These are phyloP conservation scores for Fallopia convolvulus DNA, from an alignment of 148 eudicot genomes.

Conservation along the genomic window DNA sequence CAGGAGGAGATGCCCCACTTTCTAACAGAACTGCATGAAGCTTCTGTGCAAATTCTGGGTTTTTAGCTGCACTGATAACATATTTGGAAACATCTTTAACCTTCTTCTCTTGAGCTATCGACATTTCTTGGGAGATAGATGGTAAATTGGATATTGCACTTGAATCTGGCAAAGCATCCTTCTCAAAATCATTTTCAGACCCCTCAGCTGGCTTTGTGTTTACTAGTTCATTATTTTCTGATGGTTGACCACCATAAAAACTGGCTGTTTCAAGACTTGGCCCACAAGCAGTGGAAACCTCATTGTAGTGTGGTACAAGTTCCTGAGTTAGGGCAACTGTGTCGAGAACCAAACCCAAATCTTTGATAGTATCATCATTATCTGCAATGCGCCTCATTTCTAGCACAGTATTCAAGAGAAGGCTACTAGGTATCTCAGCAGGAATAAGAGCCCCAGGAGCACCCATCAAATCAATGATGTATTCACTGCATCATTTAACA, in stretches of 20 bases:
- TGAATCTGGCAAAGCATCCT: slow-evolving; percentile 29
- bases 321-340: slow-evolving; percentile 26
- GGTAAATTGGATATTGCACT: slow-evolving; percentile 28
- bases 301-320: slow-evolving; percentile 26
- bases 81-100: slow-evolving; percentile 71
- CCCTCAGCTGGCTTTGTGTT: slow-evolving; percentile 26
- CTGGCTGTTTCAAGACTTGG: slow-evolving; percentile 29
- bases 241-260: slow-evolving; percentile 18
- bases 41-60: slow-evolving; percentile 73
- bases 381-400: slow-evolving; percentile 42
- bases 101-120: slow-evolving; percentile 45
- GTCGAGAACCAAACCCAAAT: slow-evolving; percentile 35
- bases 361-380: slow-evolving; percentile 28
- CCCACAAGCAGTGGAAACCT: slow-evolving; percentile 23
- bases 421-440: slow-evolving; percentile 82
- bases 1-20: slow-evolving; percentile 48
- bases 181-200: slow-evolving; percentile 36
- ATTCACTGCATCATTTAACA: slow-evolving; percentile 61
- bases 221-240: slow-evolving; percentile 21
- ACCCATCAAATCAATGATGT: slow-evolving; percentile 92
- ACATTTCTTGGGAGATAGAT: slow-evolving; percentile 29
- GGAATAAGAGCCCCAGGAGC: slow-evolving; percentile 95
- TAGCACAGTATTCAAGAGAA: slow-evolving; percentile 42
- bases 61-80: slow-evolving; percentile 65
- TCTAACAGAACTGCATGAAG: slow-evolving; percentile 66